These are phyloP conservation scores for Zygoascus hellenicus DNA, from an alignment of 1,139 yeast species.

Conservation along the genomic window DNA sequence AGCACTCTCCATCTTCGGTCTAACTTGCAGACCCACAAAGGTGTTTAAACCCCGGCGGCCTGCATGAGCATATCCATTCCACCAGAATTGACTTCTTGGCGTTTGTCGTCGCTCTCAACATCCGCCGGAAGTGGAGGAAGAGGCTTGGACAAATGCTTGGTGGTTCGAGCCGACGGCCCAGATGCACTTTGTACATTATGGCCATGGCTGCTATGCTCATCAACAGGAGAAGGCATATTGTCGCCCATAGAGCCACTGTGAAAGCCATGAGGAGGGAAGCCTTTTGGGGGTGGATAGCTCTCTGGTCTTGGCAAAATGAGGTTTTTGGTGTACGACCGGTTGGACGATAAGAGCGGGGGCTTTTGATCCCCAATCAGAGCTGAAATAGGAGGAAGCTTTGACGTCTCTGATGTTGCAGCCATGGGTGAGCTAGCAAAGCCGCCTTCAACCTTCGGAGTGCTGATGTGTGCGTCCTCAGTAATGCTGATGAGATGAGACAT, in stretches of 20 bases:
- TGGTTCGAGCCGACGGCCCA: conserved; percentile 1
- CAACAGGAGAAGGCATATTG: conserved; percentile 24
- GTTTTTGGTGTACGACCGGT: conserved; percentile 27
- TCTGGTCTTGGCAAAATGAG: conserved; percentile 28
- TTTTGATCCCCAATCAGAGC: conserved; percentile 14
- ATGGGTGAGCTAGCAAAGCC: conserved; percentile 6
- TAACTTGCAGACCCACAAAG: too few relatives aligned
- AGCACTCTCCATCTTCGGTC: too few relatives aligned
- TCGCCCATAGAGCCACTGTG: conserved; percentile 24
- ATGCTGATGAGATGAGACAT: conserved; percentile 27
- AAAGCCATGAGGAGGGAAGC: conserved; percentile 2
- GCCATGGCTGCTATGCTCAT: too few relatives aligned
- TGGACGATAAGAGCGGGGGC: conserved; percentile 26
- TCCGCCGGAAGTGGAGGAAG: conserved; percentile 32
- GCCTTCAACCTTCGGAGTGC: conserved; percentile 21
- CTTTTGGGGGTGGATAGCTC: conserved; percentile 27
- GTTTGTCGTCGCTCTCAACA: conserved; percentile 14
- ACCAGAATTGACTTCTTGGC: conserved; percentile 12
- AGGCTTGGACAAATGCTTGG: conserved; percentile 24
- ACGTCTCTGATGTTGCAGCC: not conserved
- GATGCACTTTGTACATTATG: conserved; percentile 3
- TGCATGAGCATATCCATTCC: conserved; percentile 31
- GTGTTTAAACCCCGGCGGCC: conserved; percentile 29
- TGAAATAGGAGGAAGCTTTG: conserved; percentile 20
- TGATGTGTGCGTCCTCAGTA: conserved; percentile 28